Base-by-base conservation (phyloP, 2,329 filamentous ascomycete species). In the Hypoxylon sp. region DNA sequence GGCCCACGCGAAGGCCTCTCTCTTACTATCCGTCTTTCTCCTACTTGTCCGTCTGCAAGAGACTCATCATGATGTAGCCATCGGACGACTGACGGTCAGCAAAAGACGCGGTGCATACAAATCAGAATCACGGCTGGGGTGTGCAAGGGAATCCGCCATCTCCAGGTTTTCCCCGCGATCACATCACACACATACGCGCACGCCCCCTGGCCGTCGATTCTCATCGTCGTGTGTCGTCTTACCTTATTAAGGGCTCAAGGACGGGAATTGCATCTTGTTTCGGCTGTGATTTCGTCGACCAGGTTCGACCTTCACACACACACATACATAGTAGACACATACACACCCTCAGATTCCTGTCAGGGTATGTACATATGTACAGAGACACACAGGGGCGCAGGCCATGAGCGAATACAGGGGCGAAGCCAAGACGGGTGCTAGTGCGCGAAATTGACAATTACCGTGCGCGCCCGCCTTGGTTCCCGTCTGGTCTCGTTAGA, bases 381-480 rank as follows among this genome's bases (percentile, higher is more conserved):
- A n/a, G n/a, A 35, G 31, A n/a, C 31, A 35, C 15, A 35, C 4
- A 29, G 5, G 17, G 31, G 48, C 58, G 54, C 52, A 58, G 53
- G 55, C 51, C 54, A 53, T n/a, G n/a, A 20, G 17, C 18, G 13
- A 11, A 49, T 40, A 49, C 59, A 54, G 37, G 38, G 31, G 38
- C 27, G 31, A n/a, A 65, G 62, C 62, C 62, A 65, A 65, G 62
- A 60, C 62, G 62, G 62, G 62, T 62, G 51, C 56, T 65, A 63
- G 60, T 59, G 62, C 60, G 38, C 37, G 26, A n/a, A n/a, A n/a
- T n/a, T n/a, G n/a, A 53, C 53, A 48, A 58, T 55, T 53, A 48
- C 38, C 54, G 41, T 47, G 35, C 54, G 47, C 54, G 21, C 17
- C 41, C 54, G 62, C 60, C 58, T 60, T 56, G 53, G 31, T 9